A percentile compares a stretch with the other conserved stretches of the same genome.
Conservation (phyloP, 805 yeast genomes). For the Teunomyces funiuensis region DNA sequence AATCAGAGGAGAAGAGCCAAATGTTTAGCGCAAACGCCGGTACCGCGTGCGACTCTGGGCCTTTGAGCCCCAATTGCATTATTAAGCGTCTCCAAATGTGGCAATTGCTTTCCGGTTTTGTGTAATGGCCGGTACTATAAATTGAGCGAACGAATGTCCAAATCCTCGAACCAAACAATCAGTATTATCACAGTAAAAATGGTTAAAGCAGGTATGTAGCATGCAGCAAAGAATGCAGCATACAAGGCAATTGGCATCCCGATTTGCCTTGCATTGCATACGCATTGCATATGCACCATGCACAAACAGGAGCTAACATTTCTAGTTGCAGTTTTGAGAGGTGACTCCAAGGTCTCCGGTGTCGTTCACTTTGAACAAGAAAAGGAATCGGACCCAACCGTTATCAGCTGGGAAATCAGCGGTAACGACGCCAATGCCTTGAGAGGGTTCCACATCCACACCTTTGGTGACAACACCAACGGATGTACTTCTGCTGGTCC, state of each 20-base stretch:
- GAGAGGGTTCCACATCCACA: slow-evolving; percentile 98
- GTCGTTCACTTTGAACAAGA: slow-evolving; percentile 83
- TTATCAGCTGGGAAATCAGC: slow-evolving; percentile 80
- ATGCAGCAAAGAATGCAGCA: background rate
- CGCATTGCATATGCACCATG: slow-evolving; percentile 2
- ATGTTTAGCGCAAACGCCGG: too few relatives aligned
- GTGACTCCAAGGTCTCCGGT: slow-evolving; percentile 89
- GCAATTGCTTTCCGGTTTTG: slow-evolving; percentile 2
- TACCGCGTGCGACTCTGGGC: too few relatives aligned
- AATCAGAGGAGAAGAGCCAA: too few relatives aligned
- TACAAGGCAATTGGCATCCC: slow-evolving; percentile 2
- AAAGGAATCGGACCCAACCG: slow-evolving; percentile 77
- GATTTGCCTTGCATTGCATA: too few relatives aligned
- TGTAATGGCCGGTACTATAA: slow-evolving; percentile 2
- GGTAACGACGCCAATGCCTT: slow-evolving; percentile 87
- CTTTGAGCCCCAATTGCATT: background rate
- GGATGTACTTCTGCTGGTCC: slow-evolving; percentile 99
- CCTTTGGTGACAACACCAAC: slow-evolving; percentile 98
- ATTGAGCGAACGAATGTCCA: background rate
- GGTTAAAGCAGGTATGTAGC: slow-evolving; percentile 65
- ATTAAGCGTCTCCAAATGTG: slow-evolving; percentile 1
- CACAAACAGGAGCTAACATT: slow-evolving; percentile 14
- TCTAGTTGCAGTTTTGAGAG: slow-evolving; percentile 91
- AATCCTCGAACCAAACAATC: background rate
- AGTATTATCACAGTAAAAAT: slow-evolving; percentile 28